phyloP scores from a whole-genome alignment of 441 rosid genomes.

The Melastoma candidum region DNA sequence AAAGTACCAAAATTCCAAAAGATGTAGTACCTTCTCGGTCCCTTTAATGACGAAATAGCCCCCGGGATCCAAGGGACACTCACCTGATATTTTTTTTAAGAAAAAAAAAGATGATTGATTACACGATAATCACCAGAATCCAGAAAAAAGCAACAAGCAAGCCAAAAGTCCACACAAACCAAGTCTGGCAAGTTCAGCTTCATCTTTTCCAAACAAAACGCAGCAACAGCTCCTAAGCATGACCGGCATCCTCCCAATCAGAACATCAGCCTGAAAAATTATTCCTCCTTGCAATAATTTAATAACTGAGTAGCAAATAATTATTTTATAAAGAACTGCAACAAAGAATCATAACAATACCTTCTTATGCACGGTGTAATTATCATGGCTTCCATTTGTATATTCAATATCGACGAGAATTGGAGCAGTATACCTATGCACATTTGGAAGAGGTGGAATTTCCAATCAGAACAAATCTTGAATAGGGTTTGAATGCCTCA shows the following conservation, averaged over 20 bases:
- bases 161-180: constrained; percentile 43
- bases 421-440: constrained; percentile 78
- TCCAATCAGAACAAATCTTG: background rate
- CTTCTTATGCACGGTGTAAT: constrained; percentile 31
- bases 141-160: background rate
- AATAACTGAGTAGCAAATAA: constrained; percentile 2
- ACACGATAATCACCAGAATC: background rate
- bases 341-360: constrained; percentile 20
- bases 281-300: constrained; percentile 4
- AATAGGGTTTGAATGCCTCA: background rate
- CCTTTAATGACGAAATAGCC: constrained; percentile 93
- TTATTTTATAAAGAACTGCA: constrained; percentile 1
- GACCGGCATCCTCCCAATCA: constrained; percentile 84
- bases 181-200: constrained; percentile 81
- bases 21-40: constrained; percentile 62
- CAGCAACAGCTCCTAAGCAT: constrained; percentile 86
- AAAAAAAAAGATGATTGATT: constrained; percentile 1
- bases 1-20: constrained; percentile 1
- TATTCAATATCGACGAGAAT: constrained; percentile 67
- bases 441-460: background rate
- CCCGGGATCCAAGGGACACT: constrained; percentile 96
- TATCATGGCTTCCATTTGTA: constrained; percentile 45
- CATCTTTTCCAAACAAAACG: constrained; percentile 65
- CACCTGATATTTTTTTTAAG: constrained; percentile 41
- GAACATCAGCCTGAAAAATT: constrained; percentile 46